Evolutionary conservation across 768 basidiomycete species (phyloP), one percentile per base, ranked within the genome.

Genomic region (Lyophyllum semitale): DNA sequence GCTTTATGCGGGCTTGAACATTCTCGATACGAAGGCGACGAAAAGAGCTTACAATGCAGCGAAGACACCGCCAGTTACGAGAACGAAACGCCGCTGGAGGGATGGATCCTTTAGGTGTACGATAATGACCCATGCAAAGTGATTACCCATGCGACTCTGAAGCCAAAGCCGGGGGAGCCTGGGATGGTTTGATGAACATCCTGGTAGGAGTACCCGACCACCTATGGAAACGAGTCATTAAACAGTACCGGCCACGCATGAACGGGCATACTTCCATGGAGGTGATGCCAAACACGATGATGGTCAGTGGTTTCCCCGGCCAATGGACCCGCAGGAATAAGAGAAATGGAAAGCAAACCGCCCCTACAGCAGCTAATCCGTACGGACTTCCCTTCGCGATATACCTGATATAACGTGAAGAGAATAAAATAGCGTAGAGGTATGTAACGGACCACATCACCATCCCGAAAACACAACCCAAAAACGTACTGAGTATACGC

Each of bases 121-220:
- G 20, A 12, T 25, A 5, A 17, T 6, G 7, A 9, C 25, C 13
- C 8, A 41, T 23, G 4, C 1, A 26, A 1, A 15, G 33, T n/a
- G 63, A 74, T 37, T 62, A 85, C 85, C 90, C 89, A 93, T 17
- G 89, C 84, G n/a, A 93, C 83, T 22, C 76, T 66, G 56, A 80
- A 80, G 1, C 90, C 90, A 49, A 71, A 79, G 15, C 85, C 87
- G 40, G 77, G 82, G 27, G 77, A 82, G 25, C 74, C 78, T 41
- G 82, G 71, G n/a, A 73, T 32, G 2, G 63, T 23, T 30, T 84
- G 68, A 59, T 83, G 78, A 0, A 74, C 69, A 66, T 88, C 83
- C 66, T 86, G 80, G 69, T 87, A 90, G 9, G 88, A 91, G 67
- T 86, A 91, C 1, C 89, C 90, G 38, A 89, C 63, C 0, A 91